These are phyloP conservation scores for Osmozyma mogii DNA, from an alignment of 805 yeast species.

Conservation along the genomic window DNA sequence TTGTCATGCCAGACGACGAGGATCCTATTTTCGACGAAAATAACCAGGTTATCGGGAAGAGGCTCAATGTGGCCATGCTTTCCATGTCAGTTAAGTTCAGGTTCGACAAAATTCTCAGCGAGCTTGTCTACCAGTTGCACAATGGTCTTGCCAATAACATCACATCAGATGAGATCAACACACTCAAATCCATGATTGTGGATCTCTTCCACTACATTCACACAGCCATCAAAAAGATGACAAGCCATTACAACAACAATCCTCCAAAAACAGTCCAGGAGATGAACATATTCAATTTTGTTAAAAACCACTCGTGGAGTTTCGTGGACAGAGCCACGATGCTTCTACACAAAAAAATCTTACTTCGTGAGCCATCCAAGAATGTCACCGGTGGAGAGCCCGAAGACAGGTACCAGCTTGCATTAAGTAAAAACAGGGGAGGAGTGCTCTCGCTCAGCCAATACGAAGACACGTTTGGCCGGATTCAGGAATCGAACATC, in stretches of 20 bases:
- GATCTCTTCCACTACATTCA: slow-evolving; percentile 44
- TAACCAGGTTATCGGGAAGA: slow-evolving; percentile 24
- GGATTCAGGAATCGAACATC: slow-evolving; percentile 30
- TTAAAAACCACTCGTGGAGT: slow-evolving; percentile 41
- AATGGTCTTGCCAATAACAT: slow-evolving; percentile 39
- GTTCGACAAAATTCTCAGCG: slow-evolving; percentile 45
- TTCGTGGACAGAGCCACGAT: slow-evolving; percentile 48
- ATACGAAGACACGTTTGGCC: slow-evolving; percentile 35
- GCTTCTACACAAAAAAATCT: slow-evolving; percentile 35
- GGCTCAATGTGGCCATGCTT: slow-evolving; percentile 37
- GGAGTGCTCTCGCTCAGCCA: slow-evolving; percentile 26
- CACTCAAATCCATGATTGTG: slow-evolving; percentile 40
- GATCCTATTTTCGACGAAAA: slow-evolving; percentile 25
- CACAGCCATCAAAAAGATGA: slow-evolving; percentile 37
- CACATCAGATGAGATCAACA: slow-evolving; percentile 34
- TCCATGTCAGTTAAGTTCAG: slow-evolving; percentile 48
- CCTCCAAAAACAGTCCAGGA: slow-evolving; percentile 33
- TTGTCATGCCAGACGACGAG: slow-evolving; percentile 44
- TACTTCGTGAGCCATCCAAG: slow-evolving; percentile 22
- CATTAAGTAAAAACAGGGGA: slow-evolving; percentile 7
- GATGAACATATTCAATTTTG: slow-evolving; percentile 39
- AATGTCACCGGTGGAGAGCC: neutral
- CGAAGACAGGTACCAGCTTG: slow-evolving; percentile 1
- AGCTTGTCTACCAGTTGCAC: slow-evolving; percentile 42
- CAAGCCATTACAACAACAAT: slow-evolving; percentile 22